Base-by-base conservation (phyloP, 495 filamentous ascomycete genomes). In the Penicillium egyptiacum region DNA sequence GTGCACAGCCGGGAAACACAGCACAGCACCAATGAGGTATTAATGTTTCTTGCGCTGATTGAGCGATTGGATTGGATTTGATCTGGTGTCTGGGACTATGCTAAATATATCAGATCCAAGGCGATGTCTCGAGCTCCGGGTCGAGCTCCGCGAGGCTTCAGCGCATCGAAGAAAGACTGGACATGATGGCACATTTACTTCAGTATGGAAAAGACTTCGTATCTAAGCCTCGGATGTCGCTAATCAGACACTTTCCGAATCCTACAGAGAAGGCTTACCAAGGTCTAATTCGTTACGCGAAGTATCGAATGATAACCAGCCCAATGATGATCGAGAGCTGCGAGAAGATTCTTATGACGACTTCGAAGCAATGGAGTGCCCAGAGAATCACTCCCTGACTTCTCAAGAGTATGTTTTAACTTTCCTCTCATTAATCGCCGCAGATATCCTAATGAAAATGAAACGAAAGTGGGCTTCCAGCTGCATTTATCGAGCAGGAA, bases 111-210 rank as follows among this genome's bases (percentile, higher is more conserved):
- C 23, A 46, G 40, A 31, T 31, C 30, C 45, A 56, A 47, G 14
- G 14, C 0, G 56, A 59, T 26, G 2, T 17, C 3, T 31, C 55
- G 6, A 58, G 39, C 17, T 35, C 50, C 1, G 31, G 51, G 16
- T 31, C 53, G 6, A 58, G 39, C 17, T 35, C 50, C 1, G 31
- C 51, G 12, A 61, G 65, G 3, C 51, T 68, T 22, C 56, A 62
- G 53, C 58, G 60, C 14, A 66, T 70, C 12, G 68, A 70, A 56
- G 55, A 61, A 25, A 55, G 61, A 17, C 51, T 70, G 1, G 63
- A 70, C 8, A 51, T 61, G 25, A 66, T 70, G 33, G 53, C 63
- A 11, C 28, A 17, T 17, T 31, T 70, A 12, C 63, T 70, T 14
- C 56, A 57, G 63, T 68, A 50, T 45, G 61, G 35, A 17, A 17